Evolutionary conservation across 805 yeast species (phyloP).

Genomic region (Cyberlindnera lachancei): DNA sequence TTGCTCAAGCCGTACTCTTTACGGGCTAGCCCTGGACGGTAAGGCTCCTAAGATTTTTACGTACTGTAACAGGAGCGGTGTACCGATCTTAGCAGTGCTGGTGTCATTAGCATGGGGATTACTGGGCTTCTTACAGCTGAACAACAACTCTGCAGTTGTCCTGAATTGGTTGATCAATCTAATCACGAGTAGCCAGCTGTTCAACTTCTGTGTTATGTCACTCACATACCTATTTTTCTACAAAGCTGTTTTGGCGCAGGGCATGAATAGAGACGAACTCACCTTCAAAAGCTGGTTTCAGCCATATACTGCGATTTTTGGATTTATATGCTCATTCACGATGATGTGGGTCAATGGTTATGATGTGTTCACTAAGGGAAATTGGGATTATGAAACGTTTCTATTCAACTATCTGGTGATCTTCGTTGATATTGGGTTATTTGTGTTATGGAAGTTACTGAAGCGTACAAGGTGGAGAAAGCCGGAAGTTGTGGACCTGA

Average conservation of each 20-base stretch:
- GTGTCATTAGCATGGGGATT: conserved; percentile 52
- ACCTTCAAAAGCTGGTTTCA: conserved; percentile 51
- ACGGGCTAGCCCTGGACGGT: conserved; percentile 65
- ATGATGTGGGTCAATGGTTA: conserved; percentile 65
- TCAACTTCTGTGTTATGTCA: conserved; percentile 51
- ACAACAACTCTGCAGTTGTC: conserved; percentile 52
- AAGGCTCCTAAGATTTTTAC: conserved; percentile 65
- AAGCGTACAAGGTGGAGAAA: conserved; percentile 40
- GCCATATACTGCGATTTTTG: conserved; percentile 50
- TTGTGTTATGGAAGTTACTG: conserved; percentile 42
- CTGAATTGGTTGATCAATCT: conserved; percentile 67
- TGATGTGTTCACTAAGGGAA: conserved; percentile 57
- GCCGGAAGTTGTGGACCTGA: conserved; percentile 44
- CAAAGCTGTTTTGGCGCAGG: conserved; percentile 49
- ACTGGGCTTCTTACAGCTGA: conserved; percentile 57
- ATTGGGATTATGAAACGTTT: conserved; percentile 56
- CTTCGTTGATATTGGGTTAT: conserved; percentile 45
- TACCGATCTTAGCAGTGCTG: conserved; percentile 54
- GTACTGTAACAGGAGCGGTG: conserved; percentile 57
- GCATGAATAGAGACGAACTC: conserved; percentile 35
- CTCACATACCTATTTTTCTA: conserved; percentile 55
- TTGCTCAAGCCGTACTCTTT: conserved; percentile 61
- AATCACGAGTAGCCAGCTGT: conserved; percentile 62
- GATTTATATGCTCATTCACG: conserved; percentile 35
- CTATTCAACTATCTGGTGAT: conserved; percentile 68